Conservation (phyloP, 1,139 yeast species). For the Pichia sp. region DNA sequence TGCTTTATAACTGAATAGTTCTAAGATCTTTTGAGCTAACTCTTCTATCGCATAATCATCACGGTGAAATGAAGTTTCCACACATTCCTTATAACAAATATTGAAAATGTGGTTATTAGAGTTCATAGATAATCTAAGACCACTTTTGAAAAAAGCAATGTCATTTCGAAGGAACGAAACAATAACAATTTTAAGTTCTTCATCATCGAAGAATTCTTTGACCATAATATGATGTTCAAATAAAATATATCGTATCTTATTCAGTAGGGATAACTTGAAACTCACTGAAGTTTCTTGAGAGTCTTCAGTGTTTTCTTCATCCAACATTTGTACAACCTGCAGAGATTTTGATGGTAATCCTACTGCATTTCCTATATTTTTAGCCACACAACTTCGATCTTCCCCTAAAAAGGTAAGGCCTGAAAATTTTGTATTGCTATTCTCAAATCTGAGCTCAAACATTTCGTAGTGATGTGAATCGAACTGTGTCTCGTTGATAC, state of each 20-base stretch:
- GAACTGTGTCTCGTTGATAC: constrained; percentile 23
- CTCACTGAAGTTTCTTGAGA: constrained; percentile 7
- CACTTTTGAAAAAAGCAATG: neutral
- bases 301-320: constrained; percentile 3
- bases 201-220: constrained; percentile 7
- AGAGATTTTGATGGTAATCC: constrained; percentile 15
- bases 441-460: constrained; percentile 18
- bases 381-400: neutral
- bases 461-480: constrained; percentile 20
- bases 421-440: constrained; percentile 7
- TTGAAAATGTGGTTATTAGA: constrained; percentile 11
- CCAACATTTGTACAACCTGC: constrained; percentile 10
- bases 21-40: constrained; percentile 2
- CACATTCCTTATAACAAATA: constrained; percentile 8
- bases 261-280: constrained; percentile 16
- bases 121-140: neutral
- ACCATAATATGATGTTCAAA: constrained; percentile 14
- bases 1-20: constrained; percentile 6
- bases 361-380: constrained; percentile 9
- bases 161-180: constrained; percentile 9
- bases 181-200: neutral
- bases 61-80: neutral
- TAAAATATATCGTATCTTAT: constrained; percentile 12
- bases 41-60: constrained; percentile 6
- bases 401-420: constrained; percentile 13